Base-by-base conservation (phyloP, 164 flowering plant species). In the Litsea cubeba region DNA sequence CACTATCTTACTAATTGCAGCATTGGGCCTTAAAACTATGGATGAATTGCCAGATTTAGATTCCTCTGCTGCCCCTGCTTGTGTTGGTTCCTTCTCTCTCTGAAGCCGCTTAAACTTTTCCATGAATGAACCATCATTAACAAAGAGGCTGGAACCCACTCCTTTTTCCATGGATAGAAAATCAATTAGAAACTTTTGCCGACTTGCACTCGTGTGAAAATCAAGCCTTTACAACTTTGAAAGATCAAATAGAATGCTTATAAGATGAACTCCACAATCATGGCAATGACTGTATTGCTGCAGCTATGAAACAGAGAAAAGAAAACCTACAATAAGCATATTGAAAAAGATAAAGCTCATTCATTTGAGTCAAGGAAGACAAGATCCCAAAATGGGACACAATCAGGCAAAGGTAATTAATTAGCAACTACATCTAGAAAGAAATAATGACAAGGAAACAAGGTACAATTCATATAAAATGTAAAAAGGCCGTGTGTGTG, bases 81-180 rank as follows among this genome's bases (percentile, higher is more conserved):
- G 79, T 70, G 81, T 87, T 40, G 74, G 79, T 72, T 82, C 81
- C 73, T 83, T 79, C 77, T 84, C 91, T 84, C 88, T 84, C 76
- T 94, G 96, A 80, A 94, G 89, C 68, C 88, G 96, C 82, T 87
- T 94, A 82, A 92, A 94, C 82, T 83, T 91, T 85, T 92, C 96
- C 98, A 94, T 88, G 79, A 92, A 94, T 1, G 98, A 94, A 54
- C 98, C 97, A 82, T 94, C 98, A 85, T 92, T 92, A 58, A 85
- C 93, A 84, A 92, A 94, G n/a, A 94, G 82, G 75, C 83, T 71
- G 81, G 94, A 68, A 49, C 82, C 86, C 66, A 25, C 76, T 76
- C 81, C 77, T 82, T 89, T 90, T 68, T 88, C 93, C 97, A 92
- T 92, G 72, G 77, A 69, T 73, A 62, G 73, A 22, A 63, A 12